These are phyloP conservation scores for Cyphellophora europaea DNA, from an alignment of 2,329 filamentous ascomycete genomes.

Conservation along the genomic window DNA sequence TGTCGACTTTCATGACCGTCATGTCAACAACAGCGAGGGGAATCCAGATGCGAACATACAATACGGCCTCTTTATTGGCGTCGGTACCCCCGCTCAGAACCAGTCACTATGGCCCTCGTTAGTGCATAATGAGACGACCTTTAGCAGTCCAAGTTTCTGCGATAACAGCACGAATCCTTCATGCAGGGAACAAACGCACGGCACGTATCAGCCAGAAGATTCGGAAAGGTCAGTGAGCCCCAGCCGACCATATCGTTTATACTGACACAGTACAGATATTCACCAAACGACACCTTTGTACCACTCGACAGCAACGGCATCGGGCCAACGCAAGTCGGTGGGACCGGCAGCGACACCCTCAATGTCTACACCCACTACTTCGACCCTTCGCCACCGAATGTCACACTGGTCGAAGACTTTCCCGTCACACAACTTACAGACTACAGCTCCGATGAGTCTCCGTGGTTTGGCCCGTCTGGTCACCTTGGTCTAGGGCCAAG, in stretches of 20 bases:
- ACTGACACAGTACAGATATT: too few species aligned
- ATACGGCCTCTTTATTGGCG: conserved; percentile 36
- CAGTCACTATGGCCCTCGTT: conserved; percentile 35
- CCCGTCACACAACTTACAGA: conserved; percentile 15
- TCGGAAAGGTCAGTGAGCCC: conserved; percentile 11
- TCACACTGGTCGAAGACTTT: conserved; percentile 11
- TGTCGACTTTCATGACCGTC: conserved; percentile 34
- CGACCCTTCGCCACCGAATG: conserved; percentile 15
- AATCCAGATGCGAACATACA: conserved; percentile 28
- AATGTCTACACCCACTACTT: conserved; percentile 18
- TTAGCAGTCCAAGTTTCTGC: conserved; percentile 28
- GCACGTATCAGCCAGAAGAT: conserved; percentile 10
- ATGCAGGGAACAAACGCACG: conserved; percentile 12
- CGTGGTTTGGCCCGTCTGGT: conserved; percentile 17
- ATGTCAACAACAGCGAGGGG: conserved; percentile 29
- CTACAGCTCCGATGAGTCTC: conserved; percentile 9
- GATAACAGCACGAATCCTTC: conserved; percentile 21
- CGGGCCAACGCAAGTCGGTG: conserved; percentile 33
- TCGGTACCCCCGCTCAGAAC: conserved; percentile 34
- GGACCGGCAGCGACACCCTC: conserved; percentile 22
- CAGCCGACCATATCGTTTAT: not conserved
- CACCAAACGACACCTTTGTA: conserved; percentile 1
- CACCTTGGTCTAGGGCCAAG: conserved; percentile 29
- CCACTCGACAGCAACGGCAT: conserved; percentile 19
- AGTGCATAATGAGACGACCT: conserved; percentile 31